These are phyloP conservation scores for Salix suchowensis DNA, from an alignment of 345 rosid genomes.

Conservation along the genomic window DNA sequence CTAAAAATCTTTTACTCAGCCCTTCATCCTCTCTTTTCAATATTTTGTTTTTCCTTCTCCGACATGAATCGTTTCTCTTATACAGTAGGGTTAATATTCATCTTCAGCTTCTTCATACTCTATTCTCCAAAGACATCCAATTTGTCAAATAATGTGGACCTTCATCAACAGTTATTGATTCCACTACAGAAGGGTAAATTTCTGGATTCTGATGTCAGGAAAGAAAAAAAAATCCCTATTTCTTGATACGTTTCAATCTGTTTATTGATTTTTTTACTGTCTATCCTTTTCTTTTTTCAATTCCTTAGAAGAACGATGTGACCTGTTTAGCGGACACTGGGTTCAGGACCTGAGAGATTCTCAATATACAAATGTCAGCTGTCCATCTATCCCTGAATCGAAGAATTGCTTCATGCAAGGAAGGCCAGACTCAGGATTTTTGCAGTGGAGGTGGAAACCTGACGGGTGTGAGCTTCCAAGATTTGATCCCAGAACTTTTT, in stretches of 20 bases:
- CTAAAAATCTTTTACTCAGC: background rate
- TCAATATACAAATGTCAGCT: conserved; percentile 58
- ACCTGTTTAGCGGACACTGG: conserved; percentile 66
- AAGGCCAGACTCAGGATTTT: conserved; percentile 54
- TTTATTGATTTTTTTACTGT: background rate
- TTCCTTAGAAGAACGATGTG: conserved; percentile 38
- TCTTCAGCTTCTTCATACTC: conserved; percentile 50
- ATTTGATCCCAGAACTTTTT: conserved; percentile 52
- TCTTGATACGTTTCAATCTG: background rate
- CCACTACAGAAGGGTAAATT: conserved; percentile 5
- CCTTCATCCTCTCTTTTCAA: background rate
- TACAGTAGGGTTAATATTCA: conserved; percentile 35
- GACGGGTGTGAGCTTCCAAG: conserved; percentile 58
- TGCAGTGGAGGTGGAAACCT: conserved; percentile 92
- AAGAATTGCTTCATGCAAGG: conserved; percentile 74
- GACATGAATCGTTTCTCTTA: background rate
- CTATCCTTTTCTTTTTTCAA: background rate
- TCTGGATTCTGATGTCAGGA: background rate
- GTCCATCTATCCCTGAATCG: conserved; percentile 63
- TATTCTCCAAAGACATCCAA: conserved; percentile 50
- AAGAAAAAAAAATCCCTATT: background rate
- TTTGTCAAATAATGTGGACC: conserved; percentile 6
- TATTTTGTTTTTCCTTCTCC: background rate
- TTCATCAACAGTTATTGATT: conserved; percentile 21
- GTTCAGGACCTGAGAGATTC: conserved; percentile 47